Base-by-base conservation (phyloP, 75 land plant species). In the Larix kaempferi region DNA sequence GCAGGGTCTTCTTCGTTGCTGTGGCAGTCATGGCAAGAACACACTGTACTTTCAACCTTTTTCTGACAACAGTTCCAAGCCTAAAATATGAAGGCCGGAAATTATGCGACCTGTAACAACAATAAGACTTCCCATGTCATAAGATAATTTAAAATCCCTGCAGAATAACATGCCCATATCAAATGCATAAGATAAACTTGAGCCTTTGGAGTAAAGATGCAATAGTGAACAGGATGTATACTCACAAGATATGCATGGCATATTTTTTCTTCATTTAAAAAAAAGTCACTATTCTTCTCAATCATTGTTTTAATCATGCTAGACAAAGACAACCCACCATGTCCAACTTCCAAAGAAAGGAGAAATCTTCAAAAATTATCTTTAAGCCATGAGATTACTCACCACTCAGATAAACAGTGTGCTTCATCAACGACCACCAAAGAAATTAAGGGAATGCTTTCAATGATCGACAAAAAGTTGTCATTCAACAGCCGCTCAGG, bases 1-100 rank as follows among this genome's bases (percentile, higher is more conserved):
- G 66, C 82, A 93, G 75, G 1, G 96, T 93, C 82, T 84, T 82
- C 64, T 41, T 82, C 14, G 98, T 98, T 76, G 98, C 98, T 76
- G 99, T 98, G 69, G 99, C 99, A 64, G 98, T 98, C 99, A 98
- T 89, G 66, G 99, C 99, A 64, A 98, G 91, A 62, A 95, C 71
- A 82, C 98, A 93, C 10, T 74, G 56, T 66, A 82, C 87, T 77
- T 86, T 88, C 55, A 98, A 86, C 74, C 64, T 88, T 23, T 80
- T 80, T 62, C 80, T 81, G 49, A 98, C 78, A 56, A 95, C 22
- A 57, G 88, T 90, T 63, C 94, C 89, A 64, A 98, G 92, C 88
- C 99, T 90, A 82, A 89, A 84, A 82, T 98, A 98, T 76, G 99
- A 93, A 73, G 99, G 98, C 54, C 99, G 89, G 66, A 98, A 98